Percentiles rank a stretch among this genome's conserved stretches.
Conservation (phyloP, 257 asterid species). For the Petunia axillaris region DNA sequence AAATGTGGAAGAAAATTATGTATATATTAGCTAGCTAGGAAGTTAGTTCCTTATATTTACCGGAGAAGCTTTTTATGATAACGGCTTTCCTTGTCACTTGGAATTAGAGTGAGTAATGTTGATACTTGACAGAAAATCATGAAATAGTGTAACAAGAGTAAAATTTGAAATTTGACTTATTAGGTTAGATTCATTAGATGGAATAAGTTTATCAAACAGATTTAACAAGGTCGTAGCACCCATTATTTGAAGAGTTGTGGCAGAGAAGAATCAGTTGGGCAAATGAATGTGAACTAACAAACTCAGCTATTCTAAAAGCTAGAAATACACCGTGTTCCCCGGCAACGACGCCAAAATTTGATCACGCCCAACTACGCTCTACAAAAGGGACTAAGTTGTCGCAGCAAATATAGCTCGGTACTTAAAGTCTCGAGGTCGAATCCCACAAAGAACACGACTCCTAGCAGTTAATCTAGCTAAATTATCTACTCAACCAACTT, state of each 20-base stretch:
- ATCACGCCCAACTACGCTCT: too few relatives aligned
- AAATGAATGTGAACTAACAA: slow-evolving; percentile 43
- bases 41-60: slow-evolving; percentile 70
- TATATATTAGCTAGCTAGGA: slow-evolving; percentile 58
- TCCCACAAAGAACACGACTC: too few relatives aligned
- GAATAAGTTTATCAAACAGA: not conserved
- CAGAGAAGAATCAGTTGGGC: slow-evolving; percentile 92
- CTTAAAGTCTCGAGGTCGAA: too few relatives aligned
- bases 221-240: slow-evolving; percentile 39
- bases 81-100: slow-evolving; percentile 70
- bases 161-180: not conserved
- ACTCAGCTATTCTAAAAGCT: too few relatives aligned
- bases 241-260: slow-evolving; percentile 68
- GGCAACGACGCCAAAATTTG: too few relatives aligned
- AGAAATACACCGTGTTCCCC: too few relatives aligned
- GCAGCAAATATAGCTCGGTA: too few relatives aligned
- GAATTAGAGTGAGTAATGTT: slow-evolving; percentile 58
- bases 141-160: not conserved
- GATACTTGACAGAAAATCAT: not conserved
- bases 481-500: too few relatives aligned
- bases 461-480: too few relatives aligned
- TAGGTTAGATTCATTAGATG: slow-evolving; percentile 4
- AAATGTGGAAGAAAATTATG: slow-evolving; percentile 76
- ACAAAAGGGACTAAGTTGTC: too few relatives aligned
- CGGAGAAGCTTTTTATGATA: slow-evolving; percentile 74